These are phyloP conservation scores for Candida palmyrensis DNA, from an alignment of 805 yeast genomes.

Conservation along the genomic window DNA sequence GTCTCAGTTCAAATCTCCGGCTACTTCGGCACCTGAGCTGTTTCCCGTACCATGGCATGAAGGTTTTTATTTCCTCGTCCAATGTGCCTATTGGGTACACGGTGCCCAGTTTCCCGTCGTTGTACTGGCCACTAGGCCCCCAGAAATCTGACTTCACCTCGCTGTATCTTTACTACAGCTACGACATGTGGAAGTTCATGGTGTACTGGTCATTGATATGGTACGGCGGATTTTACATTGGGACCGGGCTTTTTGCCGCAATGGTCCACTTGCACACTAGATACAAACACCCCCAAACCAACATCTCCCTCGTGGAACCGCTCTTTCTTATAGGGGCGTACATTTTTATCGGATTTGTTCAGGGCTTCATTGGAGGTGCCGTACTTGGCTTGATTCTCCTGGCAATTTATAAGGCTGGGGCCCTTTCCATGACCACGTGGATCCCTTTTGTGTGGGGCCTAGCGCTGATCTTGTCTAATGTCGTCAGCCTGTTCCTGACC, in stretches of 20 bases:
- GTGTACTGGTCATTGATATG: conserved; percentile 75
- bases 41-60: conserved; percentile 11
- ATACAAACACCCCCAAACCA: conserved; percentile 8
- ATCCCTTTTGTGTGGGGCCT: conserved; percentile 82
- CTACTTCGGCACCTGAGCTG: too few relatives aligned
- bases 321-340: conserved; percentile 44
- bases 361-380: conserved; percentile 70
- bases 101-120: conserved; percentile 75
- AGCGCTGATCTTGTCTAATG: conserved; percentile 60
- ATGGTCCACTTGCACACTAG: conserved; percentile 18
- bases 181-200: conserved; percentile 81
- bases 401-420: conserved; percentile 74
- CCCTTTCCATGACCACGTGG: conserved; percentile 92
- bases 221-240: conserved; percentile 54
- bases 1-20: too few relatives aligned
- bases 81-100: conserved; percentile 77
- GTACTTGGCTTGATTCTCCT: conserved; percentile 70
- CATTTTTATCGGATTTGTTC: conserved; percentile 49
- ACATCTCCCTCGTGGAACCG: conserved; percentile 14
- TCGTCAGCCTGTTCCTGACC: conserved; percentile 62
- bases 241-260: conserved; percentile 60
- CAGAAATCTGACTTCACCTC: conserved; percentile 33
- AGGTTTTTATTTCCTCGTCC: conserved; percentile 28
- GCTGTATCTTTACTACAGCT: conserved; percentile 60
- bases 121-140: conserved; percentile 61